Evolutionary conservation across 108 stramenopile genomes (phyloP), one percentile per base, ranked within the genome.

Genomic region (Seminavis robusta): DNA sequence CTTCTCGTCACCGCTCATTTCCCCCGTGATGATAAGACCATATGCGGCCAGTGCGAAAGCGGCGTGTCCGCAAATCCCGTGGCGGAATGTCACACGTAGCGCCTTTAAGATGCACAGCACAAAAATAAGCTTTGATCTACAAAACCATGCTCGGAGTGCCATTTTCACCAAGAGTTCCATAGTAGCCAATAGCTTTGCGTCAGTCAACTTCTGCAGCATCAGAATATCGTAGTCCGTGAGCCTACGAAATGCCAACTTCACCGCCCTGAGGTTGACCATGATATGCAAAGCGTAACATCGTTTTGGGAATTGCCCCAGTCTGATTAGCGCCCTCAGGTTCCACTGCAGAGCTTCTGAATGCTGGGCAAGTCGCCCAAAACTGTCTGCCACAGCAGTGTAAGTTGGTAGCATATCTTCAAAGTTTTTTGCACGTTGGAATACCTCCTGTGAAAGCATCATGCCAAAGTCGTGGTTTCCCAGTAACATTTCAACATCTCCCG

Each of bases 361-460:
- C 29, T 52, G n/a, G n/a, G 54, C 45, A 24, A 62, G 69, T 39
- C 38, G 39, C 26, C 61, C 60, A 29, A 59, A 59, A 8, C 61
- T 48, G 30, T 25, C 5, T 0, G 56, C 59, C 23, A 57, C 21
- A 4, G 61, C 31, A 25, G 63, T 33, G 21, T 40, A 44, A 0
- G 61, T 70, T 13, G 69, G 61, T n/a, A 61, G 30, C 29, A 46
- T 52, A 33, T 70, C 69, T 33, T 61, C 52, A 6, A 70, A 30
- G 20, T 9, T 57, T 29, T 19, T 16, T 9, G 59, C 30, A n/a
- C 57, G 15, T 15, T 57, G 23, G 1, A 59, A 24, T 9, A 63
- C 36, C 21, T 48, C 47, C 31, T 26, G 32, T 9, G 47, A 38
- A 11, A 70, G 47, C 11, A 52, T 43, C n/a, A 50, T 33, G 15